Conservation (phyloP, 2,329 filamentous ascomycete species). For the Ophiostoma angusticollis region DNA sequence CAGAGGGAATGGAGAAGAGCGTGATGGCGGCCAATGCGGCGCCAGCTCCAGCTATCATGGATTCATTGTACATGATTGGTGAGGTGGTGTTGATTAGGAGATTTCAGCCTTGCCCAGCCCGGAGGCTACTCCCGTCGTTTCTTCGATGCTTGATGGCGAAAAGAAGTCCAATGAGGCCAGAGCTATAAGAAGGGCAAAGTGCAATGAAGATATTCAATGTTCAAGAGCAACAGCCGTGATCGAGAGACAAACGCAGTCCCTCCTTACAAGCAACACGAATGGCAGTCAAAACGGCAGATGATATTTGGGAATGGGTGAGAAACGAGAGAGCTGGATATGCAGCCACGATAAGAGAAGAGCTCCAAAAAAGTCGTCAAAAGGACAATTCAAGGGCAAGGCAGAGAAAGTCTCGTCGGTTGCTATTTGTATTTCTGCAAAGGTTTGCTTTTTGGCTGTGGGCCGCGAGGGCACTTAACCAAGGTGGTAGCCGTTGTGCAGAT, state of each 20-base stretch:
- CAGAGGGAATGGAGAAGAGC: conserved; percentile 20
- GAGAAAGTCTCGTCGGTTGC: conserved; percentile 1
- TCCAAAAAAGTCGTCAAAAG: not conserved
- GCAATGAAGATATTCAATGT: no score
- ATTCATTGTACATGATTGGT: conserved; percentile 19
- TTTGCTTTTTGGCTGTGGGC: not conserved
- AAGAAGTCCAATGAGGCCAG: no score
- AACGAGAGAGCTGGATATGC: no score
- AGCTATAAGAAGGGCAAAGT: no score
- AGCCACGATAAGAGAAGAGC: not conserved
- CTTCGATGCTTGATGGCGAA: no score
- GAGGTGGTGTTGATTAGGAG: not conserved
- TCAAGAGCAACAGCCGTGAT: no score
- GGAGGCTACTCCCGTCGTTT: not conserved
- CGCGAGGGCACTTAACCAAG: conserved; percentile 3
- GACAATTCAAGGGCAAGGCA: not conserved
- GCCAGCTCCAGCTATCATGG: conserved; percentile 16
- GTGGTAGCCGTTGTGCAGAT: not conserved
- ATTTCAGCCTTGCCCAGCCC: conserved; percentile 1
- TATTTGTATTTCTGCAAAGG: conserved; percentile 7
- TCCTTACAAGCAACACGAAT: no score
- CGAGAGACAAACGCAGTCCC: no score
- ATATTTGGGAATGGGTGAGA: no score
- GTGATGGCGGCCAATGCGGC: conserved; percentile 19
- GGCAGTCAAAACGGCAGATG: no score